A percentile compares a stretch with the other conserved stretches of the same genome.
These are phyloP conservation scores for Corylus heterophylla DNA, from an alignment of 306 rosid species.

Conservation along the genomic window DNA sequence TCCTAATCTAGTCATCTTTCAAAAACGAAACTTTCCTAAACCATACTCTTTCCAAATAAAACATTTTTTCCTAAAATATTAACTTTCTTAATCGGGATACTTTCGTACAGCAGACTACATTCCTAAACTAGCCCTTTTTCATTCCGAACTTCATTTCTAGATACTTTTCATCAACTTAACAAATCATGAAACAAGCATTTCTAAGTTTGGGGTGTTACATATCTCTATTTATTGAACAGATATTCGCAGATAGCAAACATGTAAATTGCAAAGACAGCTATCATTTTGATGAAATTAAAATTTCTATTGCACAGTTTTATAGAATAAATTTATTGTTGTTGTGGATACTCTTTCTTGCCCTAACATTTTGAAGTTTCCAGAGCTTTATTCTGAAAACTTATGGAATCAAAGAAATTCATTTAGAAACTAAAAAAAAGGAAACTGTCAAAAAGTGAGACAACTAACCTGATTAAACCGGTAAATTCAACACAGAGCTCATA, in stretches of 20 bases:
- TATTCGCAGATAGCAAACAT: background rate
- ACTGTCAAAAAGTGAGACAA: background rate
- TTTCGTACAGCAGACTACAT: no score
- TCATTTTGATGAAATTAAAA: background rate
- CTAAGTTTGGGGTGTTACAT: background rate
- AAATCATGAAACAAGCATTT: no score
- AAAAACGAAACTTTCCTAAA: no score
- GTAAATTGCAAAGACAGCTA: background rate
- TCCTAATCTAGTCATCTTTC: no score
- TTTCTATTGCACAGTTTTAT: background rate
- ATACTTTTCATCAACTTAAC: no score
- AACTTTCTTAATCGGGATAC: no score
- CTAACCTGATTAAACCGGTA: conserved; percentile 90
- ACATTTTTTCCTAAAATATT: no score
- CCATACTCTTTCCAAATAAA: no score
- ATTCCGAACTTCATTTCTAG: no score
- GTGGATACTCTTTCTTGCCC: background rate
- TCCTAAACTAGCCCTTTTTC: no score
- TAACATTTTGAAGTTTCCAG: background rate
- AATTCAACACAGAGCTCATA: conserved; percentile 82
- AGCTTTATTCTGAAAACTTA: background rate
- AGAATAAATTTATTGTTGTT: background rate
- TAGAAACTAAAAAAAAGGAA: background rate
- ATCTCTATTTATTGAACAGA: background rate
- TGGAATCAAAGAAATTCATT: background rate